These are phyloP conservation scores for Podaxis sp. DNA, from an alignment of 768 basidiomycete species.

Conservation along the genomic window DNA sequence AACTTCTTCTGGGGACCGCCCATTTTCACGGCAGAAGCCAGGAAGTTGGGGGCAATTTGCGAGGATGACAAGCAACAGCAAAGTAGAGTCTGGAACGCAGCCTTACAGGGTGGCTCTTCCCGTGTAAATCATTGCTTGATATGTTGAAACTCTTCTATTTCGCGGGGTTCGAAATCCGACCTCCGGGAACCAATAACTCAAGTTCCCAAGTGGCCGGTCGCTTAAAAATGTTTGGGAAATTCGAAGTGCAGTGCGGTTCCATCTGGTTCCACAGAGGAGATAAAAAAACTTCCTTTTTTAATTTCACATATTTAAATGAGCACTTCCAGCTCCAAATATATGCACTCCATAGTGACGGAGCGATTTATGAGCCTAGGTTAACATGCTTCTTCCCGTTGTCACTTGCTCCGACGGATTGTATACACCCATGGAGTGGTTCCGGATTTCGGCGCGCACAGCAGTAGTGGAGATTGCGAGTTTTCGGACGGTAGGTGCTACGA, in stretches of 20 bases:
- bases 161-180: constrained; percentile 1
- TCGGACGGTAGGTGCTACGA: not conserved
- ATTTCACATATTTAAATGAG: not conserved
- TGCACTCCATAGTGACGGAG: not conserved
- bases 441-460: not conserved
- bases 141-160: not conserved
- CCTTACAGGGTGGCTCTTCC: not conserved
- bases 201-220: not conserved
- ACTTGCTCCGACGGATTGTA: not conserved
- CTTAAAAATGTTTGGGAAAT: not conserved
- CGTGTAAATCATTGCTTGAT: not conserved
- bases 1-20: not conserved
- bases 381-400: not conserved
- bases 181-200: too few relatives aligned
- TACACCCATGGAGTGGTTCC: not conserved
- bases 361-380: not conserved
- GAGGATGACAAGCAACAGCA: not conserved
- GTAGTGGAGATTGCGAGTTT: constrained; percentile 6
- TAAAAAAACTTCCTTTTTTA: not conserved
- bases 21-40: constrained; percentile 1
- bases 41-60: not conserved
- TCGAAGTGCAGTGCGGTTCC: not conserved
- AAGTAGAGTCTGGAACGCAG: not conserved
- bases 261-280: not conserved
- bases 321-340: too few relatives aligned